Evolutionary conservation across 2,329 filamentous ascomycete genomes (phyloP), one percentile per base, ranked within the genome.

Genomic region (Alternaria viburni): DNA sequence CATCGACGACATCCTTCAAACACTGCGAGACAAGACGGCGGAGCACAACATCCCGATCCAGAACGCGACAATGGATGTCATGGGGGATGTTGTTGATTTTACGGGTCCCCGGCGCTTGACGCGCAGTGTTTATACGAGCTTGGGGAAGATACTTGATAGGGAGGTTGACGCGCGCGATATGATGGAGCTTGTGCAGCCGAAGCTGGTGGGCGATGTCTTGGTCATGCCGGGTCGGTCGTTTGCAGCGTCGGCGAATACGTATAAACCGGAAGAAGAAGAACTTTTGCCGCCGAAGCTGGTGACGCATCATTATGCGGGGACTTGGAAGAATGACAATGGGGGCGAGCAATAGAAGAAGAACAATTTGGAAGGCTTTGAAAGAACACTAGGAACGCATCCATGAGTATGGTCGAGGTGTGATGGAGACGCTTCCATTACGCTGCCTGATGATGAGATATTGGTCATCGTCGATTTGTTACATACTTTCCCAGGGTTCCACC

Each of bases 31-130:
- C 8, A 72, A 62, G 43, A 58, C 66, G 0, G 4, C 47, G 6
- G 52, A 68, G 15, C 26, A 73, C 12, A 64, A 64, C 2, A 65
- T 75, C 3, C 6, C 54, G 3, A 32, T 77, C 1, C 26, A 62
- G 10, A 61, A 64, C 5, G 43, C 74, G 21, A 75, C 61, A 9
- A 21, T 70, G 10, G 61, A 64, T 4, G 71, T 73, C 66, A 65
- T 72, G 21, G 69, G 69, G 10, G 75, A 77, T 12, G 70, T 77
- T 6, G 71, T 77, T 4, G 73, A 78, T 55, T 66, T 77, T 4
- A 73, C 76, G 1, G 75, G 74, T 0, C 74, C 77, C 1, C 67
- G 68, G 30, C 66, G 71, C 8, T 62, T 77, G 57, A 77, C 75
- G 9, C 43, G 54, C 3, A 66, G 71, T 50, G 61, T 78, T 13